phyloP scores from a whole-genome alignment of 2,329 filamentous ascomycete species.

The Tolypocladium album region DNA sequence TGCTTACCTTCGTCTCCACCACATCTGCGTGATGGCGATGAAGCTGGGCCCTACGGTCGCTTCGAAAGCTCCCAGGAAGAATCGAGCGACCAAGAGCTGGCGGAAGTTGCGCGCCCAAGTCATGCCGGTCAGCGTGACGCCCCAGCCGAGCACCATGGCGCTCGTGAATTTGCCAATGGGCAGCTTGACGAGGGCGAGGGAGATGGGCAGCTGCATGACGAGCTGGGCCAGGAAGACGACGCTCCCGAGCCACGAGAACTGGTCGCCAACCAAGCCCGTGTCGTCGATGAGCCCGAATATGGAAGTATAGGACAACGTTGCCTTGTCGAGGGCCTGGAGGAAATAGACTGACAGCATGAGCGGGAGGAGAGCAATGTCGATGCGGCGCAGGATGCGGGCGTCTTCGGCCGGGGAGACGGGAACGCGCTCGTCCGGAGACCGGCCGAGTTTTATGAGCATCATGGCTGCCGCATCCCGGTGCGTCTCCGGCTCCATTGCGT shows the following conservation, averaged over 20 bases:
- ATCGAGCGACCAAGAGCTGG: conserved; percentile 37
- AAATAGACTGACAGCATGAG: conserved; percentile 50
- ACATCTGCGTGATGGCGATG: conserved; percentile 49
- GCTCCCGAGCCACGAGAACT: conserved; percentile 52
- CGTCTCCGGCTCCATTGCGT: not conserved
- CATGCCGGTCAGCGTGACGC: conserved; percentile 38
- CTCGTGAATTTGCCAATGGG: conserved; percentile 50
- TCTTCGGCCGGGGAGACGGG: conserved; percentile 21
- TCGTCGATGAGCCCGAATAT: conserved; percentile 53
- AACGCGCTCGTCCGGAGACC: conserved; percentile 21
- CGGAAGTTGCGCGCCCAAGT: conserved; percentile 38
- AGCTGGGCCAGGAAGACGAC: conserved; percentile 51
- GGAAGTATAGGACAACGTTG: conserved; percentile 49
- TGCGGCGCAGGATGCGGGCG: conserved; percentile 23
- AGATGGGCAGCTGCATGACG: conserved; percentile 44
- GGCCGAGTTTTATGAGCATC: conserved; percentile 28
- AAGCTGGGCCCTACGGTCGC: conserved; percentile 36
- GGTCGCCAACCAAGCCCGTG: conserved; percentile 41
- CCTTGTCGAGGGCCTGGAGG: conserved; percentile 53
- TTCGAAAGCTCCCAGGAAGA: conserved; percentile 49
- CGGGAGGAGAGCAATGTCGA: conserved; percentile 28
- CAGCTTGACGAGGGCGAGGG: conserved; percentile 47
- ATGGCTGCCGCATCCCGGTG: conserved; percentile 34
- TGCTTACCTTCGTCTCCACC: conserved; percentile 40
- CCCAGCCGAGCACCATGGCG: conserved; percentile 46